A percentile compares a stretch with the other conserved stretches of the same genome.
phyloP scores from a whole-genome alignment of 176 grass and related monocot genomes.

The Chloris gayana region DNA sequence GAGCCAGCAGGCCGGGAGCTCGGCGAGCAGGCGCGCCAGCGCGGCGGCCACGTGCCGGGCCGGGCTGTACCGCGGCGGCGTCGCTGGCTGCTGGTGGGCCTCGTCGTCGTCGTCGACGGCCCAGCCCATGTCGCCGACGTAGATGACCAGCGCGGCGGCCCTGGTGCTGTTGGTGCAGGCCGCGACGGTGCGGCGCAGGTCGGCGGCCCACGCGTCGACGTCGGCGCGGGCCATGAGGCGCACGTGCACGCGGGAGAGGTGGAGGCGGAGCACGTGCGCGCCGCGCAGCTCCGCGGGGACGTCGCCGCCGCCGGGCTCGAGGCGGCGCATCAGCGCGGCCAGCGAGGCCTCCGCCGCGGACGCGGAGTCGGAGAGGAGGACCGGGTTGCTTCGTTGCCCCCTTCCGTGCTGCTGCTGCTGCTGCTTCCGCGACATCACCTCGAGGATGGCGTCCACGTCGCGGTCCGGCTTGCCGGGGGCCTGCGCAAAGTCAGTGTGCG shows the following conservation, averaged over 20 bases:
- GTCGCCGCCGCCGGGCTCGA: constrained; percentile 53
- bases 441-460: constrained; percentile 58
- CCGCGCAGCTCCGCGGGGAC: constrained; percentile 66
- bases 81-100: not conserved
- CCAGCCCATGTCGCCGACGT: constrained; percentile 77
- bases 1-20: constrained; percentile 52
- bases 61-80: constrained; percentile 27
- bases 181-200: constrained; percentile 55
- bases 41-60: constrained; percentile 51
- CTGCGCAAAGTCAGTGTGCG: no score
- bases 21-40: constrained; percentile 42
- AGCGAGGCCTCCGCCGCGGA: constrained; percentile 48
- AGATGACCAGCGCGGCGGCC: constrained; percentile 47
- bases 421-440: constrained; percentile 57
- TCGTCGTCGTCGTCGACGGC: constrained; percentile 37
- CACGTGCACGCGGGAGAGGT: constrained; percentile 53
- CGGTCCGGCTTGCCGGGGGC: constrained; percentile 29
- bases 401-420: no score
- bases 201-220: constrained; percentile 49
- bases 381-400: constrained; percentile 48
- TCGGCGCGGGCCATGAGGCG: constrained; percentile 54
- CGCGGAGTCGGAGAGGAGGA: constrained; percentile 62
- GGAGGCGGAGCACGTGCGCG: constrained; percentile 53
- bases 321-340: constrained; percentile 40
- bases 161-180: not conserved